Evolutionary conservation across 108 stramenopile species (phyloP).

Genomic region (Licmophora abbreviata): DNA sequence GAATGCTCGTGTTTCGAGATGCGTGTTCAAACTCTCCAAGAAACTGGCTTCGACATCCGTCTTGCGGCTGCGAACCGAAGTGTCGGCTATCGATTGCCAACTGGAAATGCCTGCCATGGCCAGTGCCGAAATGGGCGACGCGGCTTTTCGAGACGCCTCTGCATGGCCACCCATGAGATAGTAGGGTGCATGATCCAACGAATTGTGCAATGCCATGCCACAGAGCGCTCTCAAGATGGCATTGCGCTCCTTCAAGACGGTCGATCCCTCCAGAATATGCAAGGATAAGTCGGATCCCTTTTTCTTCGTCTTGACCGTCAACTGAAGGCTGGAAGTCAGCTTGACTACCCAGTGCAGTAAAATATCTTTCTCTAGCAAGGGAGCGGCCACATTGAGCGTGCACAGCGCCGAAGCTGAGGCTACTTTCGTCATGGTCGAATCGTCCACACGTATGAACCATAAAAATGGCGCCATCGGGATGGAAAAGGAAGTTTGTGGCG

Average conservation of each 20-base stretch:
- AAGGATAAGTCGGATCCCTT: slow-evolving; percentile 25
- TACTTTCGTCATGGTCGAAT: slow-evolving; percentile 2
- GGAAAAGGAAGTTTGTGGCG: no score
- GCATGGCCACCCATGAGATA: slow-evolving; percentile 59
- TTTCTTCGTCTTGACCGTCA: slow-evolving; percentile 40
- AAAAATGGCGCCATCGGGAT: no score
- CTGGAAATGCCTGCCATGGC: slow-evolving; percentile 57
- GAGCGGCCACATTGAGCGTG: slow-evolving; percentile 41
- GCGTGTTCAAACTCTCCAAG: slow-evolving; percentile 36
- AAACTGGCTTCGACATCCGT: slow-evolving; percentile 7
- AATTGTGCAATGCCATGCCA: slow-evolving; percentile 54
- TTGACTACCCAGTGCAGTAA: slow-evolving; percentile 42
- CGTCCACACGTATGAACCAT: no score
- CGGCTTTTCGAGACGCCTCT: slow-evolving; percentile 15
- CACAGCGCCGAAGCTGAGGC: slow-evolving; percentile 23
- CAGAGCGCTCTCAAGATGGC: slow-evolving; percentile 64
- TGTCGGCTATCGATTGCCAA: slow-evolving; percentile 72
- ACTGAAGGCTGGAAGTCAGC: slow-evolving; percentile 35
- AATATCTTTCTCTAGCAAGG: slow-evolving; percentile 30
- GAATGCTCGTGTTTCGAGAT: slow-evolving; percentile 54
- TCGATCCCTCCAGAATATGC: slow-evolving; percentile 25
- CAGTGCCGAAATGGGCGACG: slow-evolving; percentile 42
- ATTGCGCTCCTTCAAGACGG: slow-evolving; percentile 50
- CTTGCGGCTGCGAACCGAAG: slow-evolving; percentile 13
- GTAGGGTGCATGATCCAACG: slow-evolving; percentile 45